These are phyloP conservation scores for Arthrinium puccinioides DNA, from an alignment of 2,329 filamentous ascomycete species.

Conservation along the genomic window DNA sequence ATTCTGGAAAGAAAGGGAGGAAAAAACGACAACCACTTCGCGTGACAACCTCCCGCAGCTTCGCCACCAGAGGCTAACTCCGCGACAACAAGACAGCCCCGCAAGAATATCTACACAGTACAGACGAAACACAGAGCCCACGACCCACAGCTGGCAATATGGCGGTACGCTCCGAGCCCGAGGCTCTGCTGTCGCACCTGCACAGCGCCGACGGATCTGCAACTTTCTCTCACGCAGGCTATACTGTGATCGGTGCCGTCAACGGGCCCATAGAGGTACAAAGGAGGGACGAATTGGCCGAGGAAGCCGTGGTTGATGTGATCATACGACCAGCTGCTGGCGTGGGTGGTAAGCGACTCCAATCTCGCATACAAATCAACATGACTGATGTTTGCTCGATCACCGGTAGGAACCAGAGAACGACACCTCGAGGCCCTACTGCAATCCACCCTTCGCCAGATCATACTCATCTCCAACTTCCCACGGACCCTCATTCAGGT, in stretches of 20 bases:
- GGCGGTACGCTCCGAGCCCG: constrained; percentile 41
- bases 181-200: constrained; percentile 50
- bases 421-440: constrained; percentile 75
- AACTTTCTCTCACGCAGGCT: constrained; percentile 67
- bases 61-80: too few species aligned
- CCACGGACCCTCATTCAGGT: constrained; percentile 74
- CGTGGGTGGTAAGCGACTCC: constrained; percentile 58
- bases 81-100: too few species aligned
- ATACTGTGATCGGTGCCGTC: constrained; percentile 75
- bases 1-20: too few species aligned
- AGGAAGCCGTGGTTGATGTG: constrained; percentile 86
- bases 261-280: constrained; percentile 91
- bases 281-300: constrained; percentile 82
- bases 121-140: too few species aligned
- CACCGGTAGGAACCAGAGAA: constrained; percentile 59
- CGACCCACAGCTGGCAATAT: too few species aligned
- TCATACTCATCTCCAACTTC: constrained; percentile 69
- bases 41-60: too few species aligned
- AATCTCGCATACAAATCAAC: constrained; percentile 5
- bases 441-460: constrained; percentile 62
- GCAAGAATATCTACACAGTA: too few species aligned
- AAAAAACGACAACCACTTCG: too few species aligned
- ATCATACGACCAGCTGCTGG: constrained; percentile 80
- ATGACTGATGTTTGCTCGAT: constrained; percentile 13
- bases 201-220: constrained; percentile 74